These are phyloP conservation scores for Gossypium davidsonii DNA, from an alignment of 441 rosid genomes.

Conservation along the genomic window DNA sequence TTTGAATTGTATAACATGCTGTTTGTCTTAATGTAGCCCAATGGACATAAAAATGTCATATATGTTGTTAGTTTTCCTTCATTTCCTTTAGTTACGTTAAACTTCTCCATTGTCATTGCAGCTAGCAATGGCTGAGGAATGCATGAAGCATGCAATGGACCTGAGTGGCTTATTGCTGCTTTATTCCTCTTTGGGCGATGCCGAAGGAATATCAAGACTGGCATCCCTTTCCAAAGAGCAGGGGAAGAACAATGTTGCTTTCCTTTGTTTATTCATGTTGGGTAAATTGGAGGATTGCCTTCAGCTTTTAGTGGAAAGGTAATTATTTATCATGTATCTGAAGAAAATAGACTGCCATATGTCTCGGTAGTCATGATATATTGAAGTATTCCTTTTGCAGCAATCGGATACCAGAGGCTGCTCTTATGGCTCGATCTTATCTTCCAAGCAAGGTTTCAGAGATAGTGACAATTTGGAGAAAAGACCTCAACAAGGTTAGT, in stretches of 20 bases:
- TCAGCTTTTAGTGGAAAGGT: constrained; percentile 90
- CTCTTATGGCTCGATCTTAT: constrained; percentile 93
- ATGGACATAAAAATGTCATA: neutral
- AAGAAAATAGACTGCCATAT: constrained; percentile 8
- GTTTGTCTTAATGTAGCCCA: neutral
- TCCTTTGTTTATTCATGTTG: constrained; percentile 86
- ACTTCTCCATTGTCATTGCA: constrained; percentile 28
- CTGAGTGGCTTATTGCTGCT: constrained; percentile 85
- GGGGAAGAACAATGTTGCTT: constrained; percentile 89
- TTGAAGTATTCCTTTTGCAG: constrained; percentile 43
- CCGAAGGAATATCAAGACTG: constrained; percentile 75
- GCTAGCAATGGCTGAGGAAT: constrained; percentile 95
- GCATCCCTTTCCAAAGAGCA: constrained; percentile 83
- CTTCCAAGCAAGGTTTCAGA: constrained; percentile 96
- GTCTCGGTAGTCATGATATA: constrained; percentile 11
- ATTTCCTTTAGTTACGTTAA: neutral
- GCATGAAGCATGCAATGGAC: constrained; percentile 86
- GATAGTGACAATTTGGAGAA: constrained; percentile 89
- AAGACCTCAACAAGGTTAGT: constrained; percentile 79
- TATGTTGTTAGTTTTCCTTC: neutral
- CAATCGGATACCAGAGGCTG: constrained; percentile 99
- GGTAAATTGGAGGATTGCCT: constrained; percentile 92
- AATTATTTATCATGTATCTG: constrained; percentile 18
- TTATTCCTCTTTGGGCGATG: constrained; percentile 91
- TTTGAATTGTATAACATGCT: neutral